Evolutionary conservation across 345 rosid genomes (phyloP).

Genomic region (Corchorus capsularis): DNA sequence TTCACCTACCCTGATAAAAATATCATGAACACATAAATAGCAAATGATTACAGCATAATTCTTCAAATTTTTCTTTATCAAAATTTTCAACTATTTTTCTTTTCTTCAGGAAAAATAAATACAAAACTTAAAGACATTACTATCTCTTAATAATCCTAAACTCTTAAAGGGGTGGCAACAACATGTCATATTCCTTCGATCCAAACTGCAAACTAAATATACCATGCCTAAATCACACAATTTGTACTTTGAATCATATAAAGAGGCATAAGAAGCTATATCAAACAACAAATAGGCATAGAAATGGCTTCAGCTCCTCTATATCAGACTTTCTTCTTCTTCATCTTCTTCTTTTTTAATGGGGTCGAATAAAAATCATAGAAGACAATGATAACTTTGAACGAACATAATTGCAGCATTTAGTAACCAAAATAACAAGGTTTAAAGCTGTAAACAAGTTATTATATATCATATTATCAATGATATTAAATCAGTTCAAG

Average conservation of each 20-base stretch:
- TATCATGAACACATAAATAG: neutral
- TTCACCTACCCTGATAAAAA: no score
- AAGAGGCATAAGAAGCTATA: neutral
- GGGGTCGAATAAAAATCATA: no score
- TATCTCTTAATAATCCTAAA: neutral
- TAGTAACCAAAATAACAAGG: no score
- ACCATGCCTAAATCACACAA: neutral
- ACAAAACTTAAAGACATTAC: neutral
- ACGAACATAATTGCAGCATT: no score
- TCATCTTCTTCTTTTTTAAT: no score
- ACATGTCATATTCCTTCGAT: neutral
- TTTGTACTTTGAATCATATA: constrained; percentile 2
- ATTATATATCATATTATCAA: no score
- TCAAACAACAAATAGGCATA: no score
- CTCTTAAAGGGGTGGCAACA: neutral
- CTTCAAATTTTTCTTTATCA: neutral
- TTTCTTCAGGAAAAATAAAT: neutral
- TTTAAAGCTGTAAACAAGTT: no score
- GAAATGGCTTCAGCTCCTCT: no score
- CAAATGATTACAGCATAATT: neutral
- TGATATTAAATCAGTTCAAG: no score
- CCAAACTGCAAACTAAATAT: neutral
- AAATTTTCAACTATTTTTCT: neutral
- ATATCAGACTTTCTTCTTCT: no score
- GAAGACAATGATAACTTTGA: no score